phyloP scores from a whole-genome alignment of 2,329 filamentous ascomycete species.

The Emmonsia crescens region DNA sequence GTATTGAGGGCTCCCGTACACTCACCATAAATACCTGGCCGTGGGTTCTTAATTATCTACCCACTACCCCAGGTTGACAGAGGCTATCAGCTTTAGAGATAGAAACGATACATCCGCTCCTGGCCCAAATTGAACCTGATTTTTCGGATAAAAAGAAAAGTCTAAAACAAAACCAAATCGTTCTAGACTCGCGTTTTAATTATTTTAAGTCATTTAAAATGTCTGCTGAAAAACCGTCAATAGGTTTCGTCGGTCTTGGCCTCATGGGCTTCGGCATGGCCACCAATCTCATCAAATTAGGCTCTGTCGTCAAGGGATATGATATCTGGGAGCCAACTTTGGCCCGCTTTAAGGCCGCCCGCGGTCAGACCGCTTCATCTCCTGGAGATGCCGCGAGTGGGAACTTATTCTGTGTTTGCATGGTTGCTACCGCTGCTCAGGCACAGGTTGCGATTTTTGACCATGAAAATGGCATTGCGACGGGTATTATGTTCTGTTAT shows the following conservation, averaged over 20 bases:
- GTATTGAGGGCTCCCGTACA: not conserved
- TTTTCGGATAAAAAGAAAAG: not conserved
- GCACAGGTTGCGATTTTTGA: conserved; percentile 56
- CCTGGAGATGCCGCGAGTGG: conserved; percentile 51
- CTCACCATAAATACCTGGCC: not conserved
- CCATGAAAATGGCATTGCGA: conserved; percentile 40
- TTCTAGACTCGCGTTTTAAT: not conserved
- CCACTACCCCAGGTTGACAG: not conserved
- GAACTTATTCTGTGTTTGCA: conserved; percentile 55
- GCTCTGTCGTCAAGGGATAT: conserved; percentile 58
- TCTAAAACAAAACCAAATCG: not conserved
- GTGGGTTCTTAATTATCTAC: not conserved
- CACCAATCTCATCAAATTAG: conserved; percentile 56
- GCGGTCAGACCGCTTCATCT: conserved; percentile 49
- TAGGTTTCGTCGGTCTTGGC: conserved; percentile 64
- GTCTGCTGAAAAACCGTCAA: conserved; percentile 31
- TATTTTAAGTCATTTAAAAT: not conserved
- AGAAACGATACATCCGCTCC: not conserved
- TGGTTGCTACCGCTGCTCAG: conserved; percentile 65
- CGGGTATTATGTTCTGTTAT: conserved; percentile 15
- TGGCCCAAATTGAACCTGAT: not conserved
- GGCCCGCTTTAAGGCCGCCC: conserved; percentile 52
- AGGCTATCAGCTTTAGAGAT: not conserved
- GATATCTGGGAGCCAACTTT: conserved; percentile 60
- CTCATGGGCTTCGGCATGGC: conserved; percentile 80